Base-by-base conservation (phyloP, 2,329 filamentous ascomycete species). In the Fusarium multiceps region DNA sequence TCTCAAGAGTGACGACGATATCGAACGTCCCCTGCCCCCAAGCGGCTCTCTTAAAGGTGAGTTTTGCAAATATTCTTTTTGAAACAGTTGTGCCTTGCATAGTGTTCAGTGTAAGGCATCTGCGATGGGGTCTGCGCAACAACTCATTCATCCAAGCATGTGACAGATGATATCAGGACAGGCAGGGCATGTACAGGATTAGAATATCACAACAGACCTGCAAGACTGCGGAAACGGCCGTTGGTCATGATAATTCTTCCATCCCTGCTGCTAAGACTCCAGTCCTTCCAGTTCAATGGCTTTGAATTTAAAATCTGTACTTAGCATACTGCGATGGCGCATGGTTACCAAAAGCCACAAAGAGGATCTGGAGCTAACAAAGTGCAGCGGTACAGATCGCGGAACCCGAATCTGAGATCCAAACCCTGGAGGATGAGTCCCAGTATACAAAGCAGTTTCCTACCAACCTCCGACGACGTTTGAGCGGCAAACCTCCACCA, bases 321-420 rank as follows among this genome's bases (percentile, higher is more conserved):
- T 37, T 37, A 11, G 25, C 20, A 47, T 46, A 8, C 50, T 25
- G 45, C 49, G 41, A 55, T 61, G 50, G 10, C 55, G 37, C n/a
- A 23, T 23, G 30, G 23, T 21, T 11, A 21, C 37, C 27, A 47
- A 23, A 41, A n/a, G 13, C 28, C 25, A 28, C 46, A 50, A 28
- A 18, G 34, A 27, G 21, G 14, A 46, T 40, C 6, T 37, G 47
- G 50, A 58, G 72, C 78, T 77, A 63, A 75, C 67, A 75, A 55
- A 59, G 27, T 46, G 51, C 60, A 80, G 87, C 86, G 59, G 87
- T 89, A 56, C 86, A 89, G 74, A 89, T 89, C 63, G 84, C 86
- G 48, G 87, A 89, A 71, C 86, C 86, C 20, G 76, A 75, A 21
- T 73, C 76, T 37, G 80, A 80, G 48, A 61, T 72, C 11, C 71